Percentiles rank a stretch among this genome's conserved stretches.
These are phyloP conservation scores for Ganoderma multipileum DNA, from an alignment of 1,284 basidiomycete species.

Conservation along the genomic window DNA sequence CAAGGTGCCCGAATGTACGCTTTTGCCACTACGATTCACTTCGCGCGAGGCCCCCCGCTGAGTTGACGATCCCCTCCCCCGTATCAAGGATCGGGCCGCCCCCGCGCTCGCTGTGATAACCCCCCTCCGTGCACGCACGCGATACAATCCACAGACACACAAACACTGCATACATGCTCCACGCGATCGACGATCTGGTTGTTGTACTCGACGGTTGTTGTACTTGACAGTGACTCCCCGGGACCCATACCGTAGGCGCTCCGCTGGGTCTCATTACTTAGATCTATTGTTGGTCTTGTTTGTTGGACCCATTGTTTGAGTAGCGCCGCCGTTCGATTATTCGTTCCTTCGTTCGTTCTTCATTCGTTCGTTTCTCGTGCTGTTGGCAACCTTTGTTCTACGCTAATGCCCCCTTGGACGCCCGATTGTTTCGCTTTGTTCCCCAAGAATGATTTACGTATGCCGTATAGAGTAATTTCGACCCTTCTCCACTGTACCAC, in stretches of 20 bases:
- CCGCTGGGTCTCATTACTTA: conserved; percentile 6
- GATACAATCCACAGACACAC: conserved; percentile 7
- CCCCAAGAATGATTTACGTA: conserved; percentile 10
- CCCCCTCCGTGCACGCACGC: not conserved
- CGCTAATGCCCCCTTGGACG: conserved; percentile 14
- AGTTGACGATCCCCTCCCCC: conserved; percentile 24
- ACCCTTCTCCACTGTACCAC: not conserved
- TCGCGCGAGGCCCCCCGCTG: conserved; percentile 30
- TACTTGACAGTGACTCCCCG: conserved; percentile 11
- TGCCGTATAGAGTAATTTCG: conserved; percentile 24
- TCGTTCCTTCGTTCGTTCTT: not conserved
- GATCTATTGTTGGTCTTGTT: conserved; percentile 19
- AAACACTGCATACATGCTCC: conserved; percentile 4
- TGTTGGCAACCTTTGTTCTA: conserved; percentile 19
- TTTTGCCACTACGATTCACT: conserved; percentile 45
- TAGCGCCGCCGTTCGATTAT: conserved; percentile 7
- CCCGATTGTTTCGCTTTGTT: conserved; percentile 1
- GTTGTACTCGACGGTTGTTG: conserved; percentile 13
- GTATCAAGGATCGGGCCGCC: conserved; percentile 28
- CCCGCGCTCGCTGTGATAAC: conserved; percentile 25
- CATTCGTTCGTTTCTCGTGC: conserved; percentile 11
- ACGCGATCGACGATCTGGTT: conserved; percentile 13
- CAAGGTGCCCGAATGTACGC: conserved; percentile 82
- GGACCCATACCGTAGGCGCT: conserved; percentile 15
- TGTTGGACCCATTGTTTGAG: conserved; percentile 11